A percentile compares a stretch with the other conserved stretches of the same genome.
phyloP scores from a whole-genome alignment of 2,329 filamentous ascomycete genomes.

The Pseudocercospora fuligena region DNA sequence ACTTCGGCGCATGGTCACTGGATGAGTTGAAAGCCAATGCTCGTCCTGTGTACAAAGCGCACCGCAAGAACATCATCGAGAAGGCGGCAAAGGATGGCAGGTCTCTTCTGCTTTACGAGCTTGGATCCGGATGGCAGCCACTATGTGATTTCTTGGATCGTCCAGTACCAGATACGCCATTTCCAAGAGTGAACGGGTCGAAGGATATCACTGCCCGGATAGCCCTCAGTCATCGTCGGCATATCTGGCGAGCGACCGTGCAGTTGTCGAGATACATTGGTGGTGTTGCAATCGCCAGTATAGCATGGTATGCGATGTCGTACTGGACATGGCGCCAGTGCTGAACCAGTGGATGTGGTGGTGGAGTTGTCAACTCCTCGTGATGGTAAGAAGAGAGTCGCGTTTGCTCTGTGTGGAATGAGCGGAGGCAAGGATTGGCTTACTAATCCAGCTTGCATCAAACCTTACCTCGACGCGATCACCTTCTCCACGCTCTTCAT shows the following conservation, averaged over 20 bases:
- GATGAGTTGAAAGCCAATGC: slow-evolving; percentile 23
- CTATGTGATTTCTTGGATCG: slow-evolving; percentile 39
- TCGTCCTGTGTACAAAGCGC: slow-evolving; percentile 22
- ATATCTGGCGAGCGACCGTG: not conserved
- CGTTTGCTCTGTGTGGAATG: not conserved
- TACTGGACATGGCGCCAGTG: too few relatives aligned
- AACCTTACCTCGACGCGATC: not conserved
- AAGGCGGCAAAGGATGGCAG: slow-evolving; percentile 25
- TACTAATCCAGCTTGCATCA: not conserved
- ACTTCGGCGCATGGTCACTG: slow-evolving; percentile 17
- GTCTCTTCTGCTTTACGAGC: slow-evolving; percentile 35
- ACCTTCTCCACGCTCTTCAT: not conserved
- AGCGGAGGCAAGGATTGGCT: too few relatives aligned
- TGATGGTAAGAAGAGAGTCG: too few relatives aligned
- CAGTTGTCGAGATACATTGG: not conserved
- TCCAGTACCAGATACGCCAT: slow-evolving; percentile 30
- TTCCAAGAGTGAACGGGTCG: slow-evolving; percentile 31
- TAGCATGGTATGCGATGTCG: too few relatives aligned
- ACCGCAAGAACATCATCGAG: slow-evolving; percentile 23
- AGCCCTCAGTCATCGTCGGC: not conserved
- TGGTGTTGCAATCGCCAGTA: not conserved
- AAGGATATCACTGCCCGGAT: not conserved
- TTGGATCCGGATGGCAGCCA: slow-evolving; percentile 38
- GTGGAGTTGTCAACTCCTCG: too few relatives aligned
- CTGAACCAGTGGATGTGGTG: too few relatives aligned